phyloP scores from a whole-genome alignment of 1,284 basidiomycete species.

The Jaminaea rosea region DNA sequence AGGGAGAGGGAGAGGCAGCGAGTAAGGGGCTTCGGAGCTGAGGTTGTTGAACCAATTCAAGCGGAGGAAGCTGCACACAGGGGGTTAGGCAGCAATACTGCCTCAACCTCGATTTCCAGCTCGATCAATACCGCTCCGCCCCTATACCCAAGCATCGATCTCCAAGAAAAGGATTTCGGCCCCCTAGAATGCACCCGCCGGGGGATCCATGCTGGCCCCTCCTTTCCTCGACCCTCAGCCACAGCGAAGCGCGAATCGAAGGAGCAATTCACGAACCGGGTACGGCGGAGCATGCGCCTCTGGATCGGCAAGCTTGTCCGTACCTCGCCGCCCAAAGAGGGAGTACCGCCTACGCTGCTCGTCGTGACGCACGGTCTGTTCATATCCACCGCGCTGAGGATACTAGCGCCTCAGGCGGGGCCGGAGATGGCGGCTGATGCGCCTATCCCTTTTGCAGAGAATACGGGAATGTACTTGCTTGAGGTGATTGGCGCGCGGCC shows the following conservation, averaged over 20 bases:
- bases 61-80: too few species aligned
- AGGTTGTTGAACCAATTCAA: too few species aligned
- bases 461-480: not conserved
- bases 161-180: constrained; percentile 28
- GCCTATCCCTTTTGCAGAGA: not conserved
- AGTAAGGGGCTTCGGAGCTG: too few species aligned
- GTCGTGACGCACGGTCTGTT: constrained; percentile 39
- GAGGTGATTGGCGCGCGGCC: not conserved
- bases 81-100: too few species aligned
- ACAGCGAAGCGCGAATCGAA: not conserved
- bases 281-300: constrained; percentile 11
- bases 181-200: constrained; percentile 24
- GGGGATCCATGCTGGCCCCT: constrained; percentile 8
- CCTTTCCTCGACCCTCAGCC: not conserved
- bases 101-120: not conserved
- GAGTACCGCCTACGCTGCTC: constrained; percentile 22
- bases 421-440: not conserved
- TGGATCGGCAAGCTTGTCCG: not conserved
- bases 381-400: constrained; percentile 29
- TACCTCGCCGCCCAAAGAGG: not conserved
- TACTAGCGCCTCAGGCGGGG: not conserved
- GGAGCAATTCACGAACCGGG: constrained; percentile 16
- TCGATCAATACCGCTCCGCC: too few species aligned
- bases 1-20: too few species aligned
- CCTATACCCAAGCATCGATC: constrained; percentile 7